These are phyloP conservation scores for Acanthamoeba sp. DNA, from an alignment of 208 protist genomes.

Conservation along the genomic window DNA sequence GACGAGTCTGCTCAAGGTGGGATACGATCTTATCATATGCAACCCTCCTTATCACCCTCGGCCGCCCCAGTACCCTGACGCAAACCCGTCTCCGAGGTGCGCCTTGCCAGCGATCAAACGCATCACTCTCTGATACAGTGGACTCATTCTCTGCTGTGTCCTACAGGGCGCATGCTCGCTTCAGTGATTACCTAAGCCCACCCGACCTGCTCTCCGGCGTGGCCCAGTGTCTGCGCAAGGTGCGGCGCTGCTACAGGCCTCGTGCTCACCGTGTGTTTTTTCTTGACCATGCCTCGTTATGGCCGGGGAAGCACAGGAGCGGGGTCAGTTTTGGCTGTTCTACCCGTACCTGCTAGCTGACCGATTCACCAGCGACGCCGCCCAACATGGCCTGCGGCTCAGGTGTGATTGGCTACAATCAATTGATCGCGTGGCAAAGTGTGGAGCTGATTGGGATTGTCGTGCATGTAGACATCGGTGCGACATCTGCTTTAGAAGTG, in stretches of 20 bases:
- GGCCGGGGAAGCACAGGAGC: not conserved
- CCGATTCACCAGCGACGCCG: not conserved
- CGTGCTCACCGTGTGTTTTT: not conserved
- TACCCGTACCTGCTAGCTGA: not conserved
- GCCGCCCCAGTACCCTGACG: not conserved
- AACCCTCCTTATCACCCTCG: slow-evolving; percentile 1
- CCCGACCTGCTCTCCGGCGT: not conserved
- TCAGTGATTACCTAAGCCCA: not conserved
- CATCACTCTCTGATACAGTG: too few species aligned
- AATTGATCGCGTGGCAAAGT: not conserved
- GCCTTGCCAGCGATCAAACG: not conserved
- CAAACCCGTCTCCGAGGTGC: not conserved
- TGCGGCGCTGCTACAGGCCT: not conserved
- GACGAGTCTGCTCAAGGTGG: too few species aligned
- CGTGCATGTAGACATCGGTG: not conserved
- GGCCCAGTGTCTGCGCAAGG: not conserved
- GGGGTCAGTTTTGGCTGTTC: slow-evolving; percentile 22
- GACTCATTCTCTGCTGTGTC: too few species aligned
- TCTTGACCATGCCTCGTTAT: too few species aligned
- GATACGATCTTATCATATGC: slow-evolving; percentile 5
- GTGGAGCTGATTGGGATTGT: too few species aligned
- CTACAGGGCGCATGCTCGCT: slow-evolving; percentile 11
- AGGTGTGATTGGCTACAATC: not conserved
- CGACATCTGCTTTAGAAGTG: not conserved
- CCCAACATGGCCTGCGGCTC: not conserved